Percentiles rank a stretch among this genome's conserved stretches.
Evolutionary conservation across 2,329 filamentous ascomycete species (phyloP).

Genomic region (Diaporthe ilicicola): DNA sequence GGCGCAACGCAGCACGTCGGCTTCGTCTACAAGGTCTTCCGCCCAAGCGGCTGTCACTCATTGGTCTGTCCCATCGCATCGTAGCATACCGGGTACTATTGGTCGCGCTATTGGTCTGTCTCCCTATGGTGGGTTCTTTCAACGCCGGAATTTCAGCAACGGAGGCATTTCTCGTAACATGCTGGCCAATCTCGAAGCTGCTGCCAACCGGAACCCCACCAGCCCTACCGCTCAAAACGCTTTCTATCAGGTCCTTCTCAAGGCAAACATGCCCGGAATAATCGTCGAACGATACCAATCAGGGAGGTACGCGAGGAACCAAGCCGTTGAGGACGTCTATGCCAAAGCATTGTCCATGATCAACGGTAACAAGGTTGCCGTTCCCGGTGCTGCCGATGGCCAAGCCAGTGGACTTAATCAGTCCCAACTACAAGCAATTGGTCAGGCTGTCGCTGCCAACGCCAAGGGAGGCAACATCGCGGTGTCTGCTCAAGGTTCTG

Average conservation of each 20-base stretch:
- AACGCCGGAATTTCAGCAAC: constrained; percentile 51
- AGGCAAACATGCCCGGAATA: constrained; percentile 93
- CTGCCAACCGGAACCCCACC: constrained; percentile 89
- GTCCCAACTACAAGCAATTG: constrained; percentile 78
- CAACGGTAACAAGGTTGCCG: constrained; percentile 38
- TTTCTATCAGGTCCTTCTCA: constrained; percentile 90
- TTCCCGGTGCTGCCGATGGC: constrained; percentile 38
- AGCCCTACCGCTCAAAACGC: constrained; percentile 90
- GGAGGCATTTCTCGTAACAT: constrained; percentile 67
- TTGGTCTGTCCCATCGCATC: background rate
- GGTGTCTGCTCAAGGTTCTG: constrained; percentile 64
- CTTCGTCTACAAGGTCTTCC: constrained; percentile 1
- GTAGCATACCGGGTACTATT: background rate
- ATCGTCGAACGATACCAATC: constrained; percentile 90
- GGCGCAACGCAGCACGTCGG: background rate
- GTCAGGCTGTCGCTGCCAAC: constrained; percentile 81
- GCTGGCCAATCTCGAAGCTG: constrained; percentile 86
- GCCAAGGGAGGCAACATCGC: constrained; percentile 73
- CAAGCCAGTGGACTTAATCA: constrained; percentile 56
- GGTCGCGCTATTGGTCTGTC: constrained; percentile 22
- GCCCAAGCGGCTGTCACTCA: background rate
- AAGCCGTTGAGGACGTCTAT: constrained; percentile 81
- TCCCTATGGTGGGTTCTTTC: constrained; percentile 32
- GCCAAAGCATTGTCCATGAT: constrained; percentile 70
- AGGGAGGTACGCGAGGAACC: constrained; percentile 83